phyloP scores from a whole-genome alignment of 768 basidiomycete genomes.

The Phylloporus sp. region DNA sequence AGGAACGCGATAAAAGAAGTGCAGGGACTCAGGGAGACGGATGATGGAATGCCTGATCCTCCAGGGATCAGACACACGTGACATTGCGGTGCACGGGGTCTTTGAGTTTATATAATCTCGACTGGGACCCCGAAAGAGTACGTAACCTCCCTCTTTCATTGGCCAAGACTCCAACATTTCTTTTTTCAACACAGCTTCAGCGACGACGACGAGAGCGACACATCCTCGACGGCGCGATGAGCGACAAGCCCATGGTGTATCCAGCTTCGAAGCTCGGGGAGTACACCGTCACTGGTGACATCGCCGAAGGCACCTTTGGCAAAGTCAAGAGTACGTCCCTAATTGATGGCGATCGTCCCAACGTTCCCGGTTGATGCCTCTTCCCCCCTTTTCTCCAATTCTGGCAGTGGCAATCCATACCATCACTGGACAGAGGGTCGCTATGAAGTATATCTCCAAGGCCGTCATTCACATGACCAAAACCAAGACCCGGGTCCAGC shows the following conservation, averaged over 20 bases:
- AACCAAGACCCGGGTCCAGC: conserved; percentile 87
- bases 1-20: background rate
- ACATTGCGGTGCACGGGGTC: conserved; percentile 13
- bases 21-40: background rate
- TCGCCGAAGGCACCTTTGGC: conserved; percentile 96
- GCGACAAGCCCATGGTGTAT: conserved; percentile 31
- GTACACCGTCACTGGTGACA: conserved; percentile 82
- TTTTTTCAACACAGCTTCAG: conserved; percentile 22
- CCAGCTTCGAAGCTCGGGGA: conserved; percentile 80
- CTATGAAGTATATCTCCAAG: conserved; percentile 97
- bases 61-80: conserved; percentile 9
- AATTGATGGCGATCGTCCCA: conserved; percentile 12
- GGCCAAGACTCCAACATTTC: conserved; percentile 18
- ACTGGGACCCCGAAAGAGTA: conserved; percentile 18
- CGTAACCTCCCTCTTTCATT: conserved; percentile 20
- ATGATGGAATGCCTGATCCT: background rate
- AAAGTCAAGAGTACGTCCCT: conserved; percentile 91
- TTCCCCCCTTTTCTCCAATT: conserved; percentile 7
- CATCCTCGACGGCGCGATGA: conserved; percentile 21
- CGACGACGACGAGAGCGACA: conserved; percentile 9
- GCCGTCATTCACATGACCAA: conserved; percentile 88
- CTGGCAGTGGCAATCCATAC: conserved; percentile 85
- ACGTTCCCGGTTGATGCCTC: conserved; percentile 12
- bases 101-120: conserved; percentile 17
- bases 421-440: conserved; percentile 92